phyloP scores from a whole-genome alignment of 2,329 filamentous ascomycete species.

The Harringtonia lauricola region DNA sequence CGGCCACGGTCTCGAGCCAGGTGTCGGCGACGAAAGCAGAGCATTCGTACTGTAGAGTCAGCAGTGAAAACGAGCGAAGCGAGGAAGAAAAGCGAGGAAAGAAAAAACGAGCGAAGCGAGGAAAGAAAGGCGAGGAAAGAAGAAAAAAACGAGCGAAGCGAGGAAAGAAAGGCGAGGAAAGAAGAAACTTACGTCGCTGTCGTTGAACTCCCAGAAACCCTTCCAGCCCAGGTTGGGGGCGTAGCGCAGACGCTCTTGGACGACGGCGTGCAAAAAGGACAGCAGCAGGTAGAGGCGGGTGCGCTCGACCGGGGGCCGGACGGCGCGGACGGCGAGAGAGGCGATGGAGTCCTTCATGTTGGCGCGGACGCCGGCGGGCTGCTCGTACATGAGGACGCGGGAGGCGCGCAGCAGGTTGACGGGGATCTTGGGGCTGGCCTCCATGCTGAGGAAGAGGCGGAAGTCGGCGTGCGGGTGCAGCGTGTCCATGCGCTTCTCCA shows the following conservation, averaged over 20 bases:
- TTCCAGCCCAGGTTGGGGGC: conserved; percentile 94
- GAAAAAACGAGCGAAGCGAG: background rate
- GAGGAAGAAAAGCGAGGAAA: background rate
- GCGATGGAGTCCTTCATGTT: conserved; percentile 98
- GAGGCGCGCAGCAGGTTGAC: conserved; percentile 91
- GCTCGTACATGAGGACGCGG: conserved; percentile 93
- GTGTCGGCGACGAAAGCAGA: conserved; percentile 91
- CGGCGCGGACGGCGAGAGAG: conserved; percentile 63
- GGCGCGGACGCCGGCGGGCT: conserved; percentile 88
- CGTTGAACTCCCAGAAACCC: conserved; percentile 99
- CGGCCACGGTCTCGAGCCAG: conserved; percentile 77
- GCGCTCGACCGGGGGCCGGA: conserved; percentile 81
- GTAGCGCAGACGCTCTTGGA: conserved; percentile 90
- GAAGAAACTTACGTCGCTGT: conserved; percentile 73
- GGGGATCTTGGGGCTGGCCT: conserved; percentile 90
- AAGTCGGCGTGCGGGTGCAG: conserved; percentile 92
- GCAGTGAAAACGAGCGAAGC: background rate
- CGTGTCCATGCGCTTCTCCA: conserved; percentile 93
- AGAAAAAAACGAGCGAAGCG: conserved; percentile 30
- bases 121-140: conserved; percentile 62
- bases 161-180: background rate
- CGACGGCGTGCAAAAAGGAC: conserved; percentile 89
- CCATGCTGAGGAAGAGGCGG: conserved; percentile 95
- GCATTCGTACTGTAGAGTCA: conserved; percentile 68
- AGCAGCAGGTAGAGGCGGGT: conserved; percentile 81